Evolutionary conservation across 2,329 filamentous ascomycete genomes (phyloP).

Genomic region (Epicoccum nigrum): DNA sequence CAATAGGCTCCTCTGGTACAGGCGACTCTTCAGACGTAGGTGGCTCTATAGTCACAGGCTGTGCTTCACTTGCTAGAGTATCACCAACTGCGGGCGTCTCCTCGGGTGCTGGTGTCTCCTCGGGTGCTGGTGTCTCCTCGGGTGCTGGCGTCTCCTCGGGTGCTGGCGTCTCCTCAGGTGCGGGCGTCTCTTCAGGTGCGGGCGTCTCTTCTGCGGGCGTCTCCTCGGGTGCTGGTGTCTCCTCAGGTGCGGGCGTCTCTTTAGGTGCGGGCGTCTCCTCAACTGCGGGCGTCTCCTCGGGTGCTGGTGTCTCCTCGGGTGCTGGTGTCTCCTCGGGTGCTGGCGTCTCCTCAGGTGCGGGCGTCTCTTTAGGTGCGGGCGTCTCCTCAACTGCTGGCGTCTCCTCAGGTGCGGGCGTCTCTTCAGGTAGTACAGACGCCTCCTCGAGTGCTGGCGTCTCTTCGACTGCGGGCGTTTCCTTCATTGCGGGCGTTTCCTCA

Average conservation of each 20-base stretch:
- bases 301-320: neutral
- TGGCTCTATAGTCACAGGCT: no score
- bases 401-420: neutral
- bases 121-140: neutral
- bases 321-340: neutral
- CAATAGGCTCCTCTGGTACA: neutral
- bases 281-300: neutral
- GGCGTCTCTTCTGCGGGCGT: neutral
- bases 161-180: neutral
- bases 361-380: neutral
- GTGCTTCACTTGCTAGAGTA: neutral
- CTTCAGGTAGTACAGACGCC: neutral
- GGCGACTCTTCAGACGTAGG: neutral
- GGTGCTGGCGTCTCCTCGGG: neutral
- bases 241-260: neutral
- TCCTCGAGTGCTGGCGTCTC: neutral
- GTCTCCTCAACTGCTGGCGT: neutral
- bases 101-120: neutral
- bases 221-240: neutral
- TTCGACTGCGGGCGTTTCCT: neutral
- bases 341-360: neutral
- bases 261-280: neutral
- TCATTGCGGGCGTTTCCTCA: neutral
- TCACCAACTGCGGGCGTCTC: neutral
- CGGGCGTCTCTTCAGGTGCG: neutral